Evolutionary conservation across 176 grass and related monocot genomes (phyloP), one percentile per base, ranked within the genome.

Genomic region (Phoenix roebelenii): DNA sequence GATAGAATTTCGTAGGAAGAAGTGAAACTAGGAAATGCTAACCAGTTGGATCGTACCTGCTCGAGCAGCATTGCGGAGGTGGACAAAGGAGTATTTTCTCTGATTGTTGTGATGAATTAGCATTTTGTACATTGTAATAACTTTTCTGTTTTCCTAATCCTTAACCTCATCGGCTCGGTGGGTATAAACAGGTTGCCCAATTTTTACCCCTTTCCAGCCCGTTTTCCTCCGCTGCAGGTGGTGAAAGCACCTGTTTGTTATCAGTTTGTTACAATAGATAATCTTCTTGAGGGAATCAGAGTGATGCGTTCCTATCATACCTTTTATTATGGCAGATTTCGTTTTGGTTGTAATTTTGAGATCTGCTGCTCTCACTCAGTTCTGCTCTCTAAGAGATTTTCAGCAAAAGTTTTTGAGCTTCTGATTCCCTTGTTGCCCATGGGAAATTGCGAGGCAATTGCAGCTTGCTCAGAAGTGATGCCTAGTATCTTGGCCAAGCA

Each of bases 51-150:
- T 18, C 50, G 10, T 51, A 54, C 39, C 25, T n/a, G 22, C 60
- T 50, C 4, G 59, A 32, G 51, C 24, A 39, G 29, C 2, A n/a
- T 18, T 55, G 15, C 55, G 4, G 23, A 22, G 20, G 28, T 55
- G 58, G 63, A 59, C 22, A 51, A 30, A 51, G 18, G 32, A 51
- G 18, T 48, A 29, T 12, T 44, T 23, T 28, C 39, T 60, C 54
- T 16, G n/a, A 32, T 49, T 55, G 59, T 57, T 60, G 59, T 55
- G 25, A 14, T 44, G 26, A 63, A 22, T 71, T 73, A 63, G 17
- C 18, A 62, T 30, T 22, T 15, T 63, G 70, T 73, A 73, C 50
- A 73, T 73, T 63, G 58, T 63, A 48, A 63, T 53, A 24, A 30
- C 49, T 50, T 72, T 39, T 19, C 5, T 64, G 5, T 50, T 49